These are phyloP conservation scores for Lentinula raphanica DNA, from an alignment of 768 basidiomycete species.

Conservation along the genomic window DNA sequence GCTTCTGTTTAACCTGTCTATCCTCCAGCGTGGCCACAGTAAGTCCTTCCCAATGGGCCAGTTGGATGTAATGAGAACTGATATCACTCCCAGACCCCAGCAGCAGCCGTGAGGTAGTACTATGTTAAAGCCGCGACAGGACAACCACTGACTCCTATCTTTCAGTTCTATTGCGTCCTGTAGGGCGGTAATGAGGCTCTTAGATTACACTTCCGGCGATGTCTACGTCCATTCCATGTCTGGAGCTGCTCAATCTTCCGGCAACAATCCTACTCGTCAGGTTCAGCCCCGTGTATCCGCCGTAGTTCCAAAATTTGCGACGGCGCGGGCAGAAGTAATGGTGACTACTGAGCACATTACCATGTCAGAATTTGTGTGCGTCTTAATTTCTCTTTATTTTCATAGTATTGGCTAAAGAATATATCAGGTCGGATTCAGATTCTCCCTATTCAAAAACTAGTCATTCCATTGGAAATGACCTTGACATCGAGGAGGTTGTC, in stretches of 20 bases:
- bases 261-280: constrained; percentile 26
- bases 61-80: too few relatives aligned
- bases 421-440: background rate
- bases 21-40: constrained; percentile 49
- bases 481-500: background rate
- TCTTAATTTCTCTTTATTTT: background rate
- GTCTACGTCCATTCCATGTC: constrained; percentile 44
- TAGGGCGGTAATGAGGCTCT: constrained; percentile 62
- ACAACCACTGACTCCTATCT: constrained; percentile 1
- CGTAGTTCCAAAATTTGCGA: constrained; percentile 25
- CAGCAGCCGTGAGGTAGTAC: constrained; percentile 56
- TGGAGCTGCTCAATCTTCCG: constrained; percentile 20
- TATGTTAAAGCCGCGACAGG: background rate
- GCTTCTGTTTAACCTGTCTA: background rate
- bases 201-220: constrained; percentile 46
- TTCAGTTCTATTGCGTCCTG: constrained; percentile 57
- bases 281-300: constrained; percentile 19
- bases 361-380: constrained; percentile 52
- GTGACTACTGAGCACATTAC: constrained; percentile 59
- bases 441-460: constrained; percentile 1
- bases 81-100: constrained; percentile 42
- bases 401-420: background rate
- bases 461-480: background rate
- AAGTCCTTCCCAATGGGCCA: too few relatives aligned
- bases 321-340: constrained; percentile 42